Percentiles rank a stretch among this genome's conserved stretches.
phyloP scores from a whole-genome alignment of 495 filamentous ascomycete genomes.

The Aspergillus steynii region DNA sequence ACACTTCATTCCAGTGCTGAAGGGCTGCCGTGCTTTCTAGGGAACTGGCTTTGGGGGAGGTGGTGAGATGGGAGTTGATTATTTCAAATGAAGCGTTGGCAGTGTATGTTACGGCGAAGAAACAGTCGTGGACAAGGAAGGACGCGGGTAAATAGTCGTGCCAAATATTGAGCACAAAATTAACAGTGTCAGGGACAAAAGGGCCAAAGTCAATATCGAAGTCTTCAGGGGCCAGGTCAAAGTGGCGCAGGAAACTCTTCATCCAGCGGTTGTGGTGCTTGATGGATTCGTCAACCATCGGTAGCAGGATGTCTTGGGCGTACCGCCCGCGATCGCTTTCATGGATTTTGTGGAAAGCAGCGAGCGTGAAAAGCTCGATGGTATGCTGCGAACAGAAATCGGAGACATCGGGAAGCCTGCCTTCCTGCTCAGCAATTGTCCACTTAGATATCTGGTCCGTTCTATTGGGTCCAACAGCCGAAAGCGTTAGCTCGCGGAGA shows the following conservation, averaged over 20 bases:
- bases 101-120: not conserved
- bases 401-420: not conserved
- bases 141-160: slow-evolving; percentile 4
- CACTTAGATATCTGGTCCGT: not conserved
- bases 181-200: not conserved
- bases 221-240: not conserved
- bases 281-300: slow-evolving; percentile 1
- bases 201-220: slow-evolving; percentile 1
- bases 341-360: not conserved
- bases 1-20: not conserved
- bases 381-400: not conserved
- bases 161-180: slow-evolving; percentile 1
- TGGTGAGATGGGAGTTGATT: not conserved
- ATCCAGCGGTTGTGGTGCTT: slow-evolving; percentile 3
- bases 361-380: not conserved
- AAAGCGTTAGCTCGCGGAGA: not conserved
- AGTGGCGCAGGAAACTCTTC: slow-evolving; percentile 1
- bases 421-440: not conserved
- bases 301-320: not conserved
- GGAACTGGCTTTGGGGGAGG: too few relatives aligned
- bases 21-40: not conserved
- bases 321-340: not conserved
- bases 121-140: not conserved
- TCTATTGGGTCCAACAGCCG: not conserved
- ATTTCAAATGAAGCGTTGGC: not conserved